phyloP scores from a whole-genome alignment of 495 filamentous ascomycete species.

The Bathelium albidoporum region DNA sequence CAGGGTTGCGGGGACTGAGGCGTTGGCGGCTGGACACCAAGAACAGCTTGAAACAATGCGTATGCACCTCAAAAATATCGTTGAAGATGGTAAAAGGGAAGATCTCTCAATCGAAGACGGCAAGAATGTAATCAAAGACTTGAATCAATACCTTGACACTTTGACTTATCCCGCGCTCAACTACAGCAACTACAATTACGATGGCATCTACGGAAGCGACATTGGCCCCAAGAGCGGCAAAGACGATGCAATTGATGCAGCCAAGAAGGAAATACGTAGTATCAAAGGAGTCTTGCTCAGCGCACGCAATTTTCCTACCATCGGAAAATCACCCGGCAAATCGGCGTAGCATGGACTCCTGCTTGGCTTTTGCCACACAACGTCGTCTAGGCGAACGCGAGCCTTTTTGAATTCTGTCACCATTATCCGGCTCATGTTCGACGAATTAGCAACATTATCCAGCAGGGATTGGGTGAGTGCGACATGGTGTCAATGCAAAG shows the following conservation, averaged over 20 bases:
- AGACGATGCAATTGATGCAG: slow-evolving; percentile 65
- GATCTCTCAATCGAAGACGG: slow-evolving; percentile 12
- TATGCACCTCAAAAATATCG: slow-evolving; percentile 45
- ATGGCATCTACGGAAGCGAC: slow-evolving; percentile 12
- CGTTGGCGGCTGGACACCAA: slow-evolving; percentile 32
- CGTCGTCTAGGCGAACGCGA: background rate
- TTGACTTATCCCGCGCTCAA: slow-evolving; percentile 38
- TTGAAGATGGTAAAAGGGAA: background rate
- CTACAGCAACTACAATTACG: slow-evolving; percentile 24
- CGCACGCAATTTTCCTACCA: slow-evolving; percentile 51
- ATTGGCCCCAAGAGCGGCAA: slow-evolving; percentile 15
- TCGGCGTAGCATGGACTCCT: background rate
- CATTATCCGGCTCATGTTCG: background rate
- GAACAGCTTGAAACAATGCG: slow-evolving; percentile 38
- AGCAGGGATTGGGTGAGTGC: background rate
- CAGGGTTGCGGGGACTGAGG: slow-evolving; percentile 10
- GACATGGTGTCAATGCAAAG: background rate
- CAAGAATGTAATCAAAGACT: slow-evolving; percentile 32
- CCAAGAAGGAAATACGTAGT: slow-evolving; percentile 75
- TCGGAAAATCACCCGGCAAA: background rate
- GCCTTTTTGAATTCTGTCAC: background rate
- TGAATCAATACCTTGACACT: slow-evolving; percentile 44
- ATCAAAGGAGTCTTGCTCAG: slow-evolving; percentile 90
- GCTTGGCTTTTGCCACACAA: background rate
- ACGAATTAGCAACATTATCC: background rate